Percentiles rank a stretch among this genome's conserved stretches.
Conservation (phyloP, 768 basidiomycete genomes). For the Boletus sensibilis region DNA sequence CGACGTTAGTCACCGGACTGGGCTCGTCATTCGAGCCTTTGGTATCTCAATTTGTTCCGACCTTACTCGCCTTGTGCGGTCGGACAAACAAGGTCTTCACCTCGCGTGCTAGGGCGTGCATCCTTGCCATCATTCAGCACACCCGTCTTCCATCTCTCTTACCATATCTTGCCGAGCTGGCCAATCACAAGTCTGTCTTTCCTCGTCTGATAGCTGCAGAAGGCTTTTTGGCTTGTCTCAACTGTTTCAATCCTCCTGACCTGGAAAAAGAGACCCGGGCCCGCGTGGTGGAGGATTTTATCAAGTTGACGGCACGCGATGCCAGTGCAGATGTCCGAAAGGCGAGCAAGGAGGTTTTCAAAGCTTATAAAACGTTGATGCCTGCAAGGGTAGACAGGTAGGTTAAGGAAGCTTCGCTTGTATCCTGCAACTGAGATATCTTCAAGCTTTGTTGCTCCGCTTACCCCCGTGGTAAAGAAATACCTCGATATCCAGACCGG, state of each 20-base stretch:
- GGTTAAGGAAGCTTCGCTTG: conserved; percentile 16
- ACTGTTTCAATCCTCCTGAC: conserved; percentile 77
- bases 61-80: conserved; percentile 63
- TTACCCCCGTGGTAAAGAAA: conserved; percentile 75
- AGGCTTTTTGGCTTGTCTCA: conserved; percentile 61
- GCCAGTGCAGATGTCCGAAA: conserved; percentile 75
- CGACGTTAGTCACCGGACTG: conserved; percentile 50
- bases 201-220: conserved; percentile 67
- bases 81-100: conserved; percentile 79
- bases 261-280: conserved; percentile 67
- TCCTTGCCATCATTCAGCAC: conserved; percentile 59
- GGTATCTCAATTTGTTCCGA: conserved; percentile 63
- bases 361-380: conserved; percentile 68
- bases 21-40: conserved; percentile 66
- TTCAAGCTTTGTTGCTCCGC: conserved; percentile 65
- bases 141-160: conserved; percentile 68
- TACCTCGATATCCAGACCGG: conserved; percentile 55
- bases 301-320: conserved; percentile 66
- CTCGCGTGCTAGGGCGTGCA: conserved; percentile 59
- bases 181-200: conserved; percentile 65
- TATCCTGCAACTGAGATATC: conserved; percentile 6
- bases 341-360: conserved; percentile 67
- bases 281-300: conserved; percentile 66
- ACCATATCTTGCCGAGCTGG: conserved; percentile 53
- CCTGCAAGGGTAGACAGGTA: conserved; percentile 69